phyloP scores from a whole-genome alignment of 805 yeast genomes.

The Saturnispora dispora region DNA sequence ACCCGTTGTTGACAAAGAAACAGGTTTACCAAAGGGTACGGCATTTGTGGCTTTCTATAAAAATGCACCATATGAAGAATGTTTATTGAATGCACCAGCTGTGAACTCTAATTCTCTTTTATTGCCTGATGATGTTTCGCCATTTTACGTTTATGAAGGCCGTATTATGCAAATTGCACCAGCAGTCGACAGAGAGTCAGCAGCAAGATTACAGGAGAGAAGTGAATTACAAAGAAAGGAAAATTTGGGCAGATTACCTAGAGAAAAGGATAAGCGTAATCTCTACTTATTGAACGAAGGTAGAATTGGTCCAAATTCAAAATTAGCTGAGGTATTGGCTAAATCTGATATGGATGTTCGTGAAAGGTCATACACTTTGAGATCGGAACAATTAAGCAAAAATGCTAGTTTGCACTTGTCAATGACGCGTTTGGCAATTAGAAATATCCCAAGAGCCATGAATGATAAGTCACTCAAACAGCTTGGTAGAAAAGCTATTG shows the following conservation, averaged over 20 bases:
- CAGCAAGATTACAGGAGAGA: conserved; percentile 61
- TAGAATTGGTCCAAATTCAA: conserved; percentile 72
- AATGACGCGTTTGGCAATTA: conserved; percentile 87
- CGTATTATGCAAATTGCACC: conserved; percentile 77
- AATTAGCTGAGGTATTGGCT: conserved; percentile 60
- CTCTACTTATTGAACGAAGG: conserved; percentile 89
- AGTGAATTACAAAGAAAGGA: conserved; percentile 68
- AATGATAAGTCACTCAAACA: conserved; percentile 82
- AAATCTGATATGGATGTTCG: conserved; percentile 75
- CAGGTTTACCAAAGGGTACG: conserved; percentile 86
- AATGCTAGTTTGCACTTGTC: conserved; percentile 89
- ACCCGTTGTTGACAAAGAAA: conserved; percentile 79
- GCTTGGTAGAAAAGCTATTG: conserved; percentile 88
- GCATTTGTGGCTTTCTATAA: conserved; percentile 84
- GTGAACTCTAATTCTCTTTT: conserved; percentile 51
- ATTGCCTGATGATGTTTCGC: conserved; percentile 86
- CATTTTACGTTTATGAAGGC: conserved; percentile 85
- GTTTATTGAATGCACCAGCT: conserved; percentile 73
- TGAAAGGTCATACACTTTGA: conserved; percentile 74
- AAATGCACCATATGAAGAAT: conserved; percentile 53
- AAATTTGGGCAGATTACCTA: conserved; percentile 69
- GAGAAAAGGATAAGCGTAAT: conserved; percentile 76
- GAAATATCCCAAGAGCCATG: conserved; percentile 92
- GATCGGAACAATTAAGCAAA: conserved; percentile 83
- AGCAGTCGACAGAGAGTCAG: conserved; percentile 82